A percentile compares a stretch with the other conserved stretches of the same genome.
Conservation (phyloP, 257 asterid species). For the Nicotiana knightiana region DNA sequence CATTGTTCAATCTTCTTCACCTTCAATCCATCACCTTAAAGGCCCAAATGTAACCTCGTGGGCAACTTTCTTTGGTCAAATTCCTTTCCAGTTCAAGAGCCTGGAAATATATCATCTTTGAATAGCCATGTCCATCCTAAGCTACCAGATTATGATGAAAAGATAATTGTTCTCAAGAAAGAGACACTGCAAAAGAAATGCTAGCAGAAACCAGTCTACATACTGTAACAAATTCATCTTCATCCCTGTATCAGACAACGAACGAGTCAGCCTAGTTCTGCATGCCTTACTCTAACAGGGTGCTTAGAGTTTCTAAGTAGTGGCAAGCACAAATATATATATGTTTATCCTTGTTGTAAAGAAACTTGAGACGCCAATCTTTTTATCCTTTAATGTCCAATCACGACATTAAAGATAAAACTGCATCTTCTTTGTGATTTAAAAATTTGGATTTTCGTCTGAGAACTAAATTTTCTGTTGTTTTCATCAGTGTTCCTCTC, state of each 20-base stretch:
- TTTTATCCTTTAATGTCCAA: background rate
- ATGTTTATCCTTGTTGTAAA: background rate
- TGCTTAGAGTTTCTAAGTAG: constrained; percentile 4
- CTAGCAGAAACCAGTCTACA: background rate
- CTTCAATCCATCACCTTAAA: constrained; percentile 17
- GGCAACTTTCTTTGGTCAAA: constrained; percentile 37
- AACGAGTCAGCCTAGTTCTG: background rate
- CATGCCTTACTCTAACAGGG: background rate
- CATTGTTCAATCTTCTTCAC: no score
- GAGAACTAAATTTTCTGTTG: background rate
- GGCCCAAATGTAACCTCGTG: constrained; percentile 17
- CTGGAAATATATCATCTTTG: constrained; percentile 4
- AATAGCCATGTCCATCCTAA: constrained; percentile 71
- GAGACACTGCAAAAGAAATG: constrained; percentile 25
- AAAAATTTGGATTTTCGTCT: background rate
- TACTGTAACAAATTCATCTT: background rate
- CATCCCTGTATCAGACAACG: background rate
- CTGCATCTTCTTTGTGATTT: background rate
- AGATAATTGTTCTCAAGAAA: constrained; percentile 58
- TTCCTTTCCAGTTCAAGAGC: constrained; percentile 34
- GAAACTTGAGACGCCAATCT: background rate
- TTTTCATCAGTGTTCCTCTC: constrained; percentile 8
- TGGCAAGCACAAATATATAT: background rate
- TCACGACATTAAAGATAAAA: background rate
- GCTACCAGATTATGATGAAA: constrained; percentile 82